A percentile compares a stretch with the other conserved stretches of the same genome.
Conservation (phyloP, 192 early-diverging fungal species). For the Coemansia sp. region DNA sequence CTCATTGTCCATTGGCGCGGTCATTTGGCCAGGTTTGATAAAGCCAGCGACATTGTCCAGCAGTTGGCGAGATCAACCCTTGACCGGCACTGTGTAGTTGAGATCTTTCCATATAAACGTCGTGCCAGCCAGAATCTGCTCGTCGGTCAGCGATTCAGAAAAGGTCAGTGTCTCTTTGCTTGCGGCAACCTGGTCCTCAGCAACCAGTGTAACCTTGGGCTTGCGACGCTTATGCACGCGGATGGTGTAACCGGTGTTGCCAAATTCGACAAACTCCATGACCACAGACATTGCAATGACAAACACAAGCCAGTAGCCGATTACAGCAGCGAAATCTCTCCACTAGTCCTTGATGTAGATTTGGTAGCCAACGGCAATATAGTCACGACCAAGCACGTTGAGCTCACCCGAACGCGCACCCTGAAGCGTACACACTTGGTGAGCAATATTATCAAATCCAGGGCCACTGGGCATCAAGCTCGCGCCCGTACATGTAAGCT, state of each 20-base stretch:
- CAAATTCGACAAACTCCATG: slow-evolving; percentile 67
- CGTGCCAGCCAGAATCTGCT: slow-evolving; percentile 56
- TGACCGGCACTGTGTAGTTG: slow-evolving; percentile 69
- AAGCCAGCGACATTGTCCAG: slow-evolving; percentile 64
- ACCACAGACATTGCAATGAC: slow-evolving; percentile 37
- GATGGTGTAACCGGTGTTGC: slow-evolving; percentile 56
- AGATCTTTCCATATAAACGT: slow-evolving; percentile 66
- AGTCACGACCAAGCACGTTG: slow-evolving; percentile 63
- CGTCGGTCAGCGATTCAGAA: slow-evolving; percentile 26
- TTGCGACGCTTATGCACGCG: slow-evolving; percentile 54
- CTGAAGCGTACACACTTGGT: slow-evolving; percentile 67
- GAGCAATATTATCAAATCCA: slow-evolving; percentile 44
- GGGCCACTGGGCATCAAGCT: slow-evolving; percentile 57
- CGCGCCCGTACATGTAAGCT: slow-evolving; percentile 24
- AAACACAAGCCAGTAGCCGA: slow-evolving; percentile 47
- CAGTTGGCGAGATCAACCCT: slow-evolving; percentile 63
- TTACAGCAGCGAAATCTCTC: slow-evolving; percentile 61
- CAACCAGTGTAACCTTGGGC: slow-evolving; percentile 32
- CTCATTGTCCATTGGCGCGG: slow-evolving; percentile 69
- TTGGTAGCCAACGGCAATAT: slow-evolving; percentile 57
- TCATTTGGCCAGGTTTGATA: slow-evolving; percentile 70
- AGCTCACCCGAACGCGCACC: slow-evolving; percentile 58
- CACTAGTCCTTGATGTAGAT: slow-evolving; percentile 62
- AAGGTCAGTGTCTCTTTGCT: not conserved
- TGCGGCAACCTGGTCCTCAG: slow-evolving; percentile 37